Evolutionary conservation across 768 basidiomycete species (phyloP).

Genomic region (Xerocomus brunneocitrinus): DNA sequence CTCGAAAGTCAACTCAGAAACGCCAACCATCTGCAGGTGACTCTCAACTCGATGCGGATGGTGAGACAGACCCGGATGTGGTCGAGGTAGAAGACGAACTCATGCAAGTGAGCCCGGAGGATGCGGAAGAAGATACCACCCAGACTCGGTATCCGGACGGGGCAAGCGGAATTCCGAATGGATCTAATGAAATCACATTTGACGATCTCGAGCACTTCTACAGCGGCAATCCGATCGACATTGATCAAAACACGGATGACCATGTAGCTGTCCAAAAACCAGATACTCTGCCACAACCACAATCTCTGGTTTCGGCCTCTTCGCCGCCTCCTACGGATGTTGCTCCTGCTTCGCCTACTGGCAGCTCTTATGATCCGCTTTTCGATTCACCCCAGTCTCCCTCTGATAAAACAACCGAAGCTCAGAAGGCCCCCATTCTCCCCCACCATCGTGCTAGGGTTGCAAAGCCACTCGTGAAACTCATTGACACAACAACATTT

Average conservation of each 20-base stretch:
- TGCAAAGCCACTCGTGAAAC: slow-evolving; percentile 51
- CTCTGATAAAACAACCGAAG: slow-evolving; percentile 8
- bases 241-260: slow-evolving; percentile 23
- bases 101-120: slow-evolving; percentile 24
- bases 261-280: slow-evolving; percentile 1
- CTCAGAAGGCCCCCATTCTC: slow-evolving; percentile 4
- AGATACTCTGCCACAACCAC: background rate
- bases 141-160: slow-evolving; percentile 1
- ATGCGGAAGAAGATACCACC: slow-evolving; percentile 11
- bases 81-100: slow-evolving; percentile 35
- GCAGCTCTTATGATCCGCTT: slow-evolving; percentile 22
- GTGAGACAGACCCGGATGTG: slow-evolving; percentile 32
- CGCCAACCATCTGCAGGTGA: slow-evolving; percentile 23
- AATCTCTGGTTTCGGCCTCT: background rate
- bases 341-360: slow-evolving; percentile 8
- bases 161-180: slow-evolving; percentile 1
- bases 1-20: slow-evolving; percentile 12
- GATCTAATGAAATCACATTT: slow-evolving; percentile 14
- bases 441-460: slow-evolving; percentile 44
- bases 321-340: background rate
- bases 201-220: slow-evolving; percentile 32
- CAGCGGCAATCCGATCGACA: slow-evolving; percentile 27
- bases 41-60: slow-evolving; percentile 32
- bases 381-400: slow-evolving; percentile 24
- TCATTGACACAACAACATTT: slow-evolving; percentile 37